Evolutionary conservation across 345 rosid species (phyloP).

Genomic region (Turnera subulata): DNA sequence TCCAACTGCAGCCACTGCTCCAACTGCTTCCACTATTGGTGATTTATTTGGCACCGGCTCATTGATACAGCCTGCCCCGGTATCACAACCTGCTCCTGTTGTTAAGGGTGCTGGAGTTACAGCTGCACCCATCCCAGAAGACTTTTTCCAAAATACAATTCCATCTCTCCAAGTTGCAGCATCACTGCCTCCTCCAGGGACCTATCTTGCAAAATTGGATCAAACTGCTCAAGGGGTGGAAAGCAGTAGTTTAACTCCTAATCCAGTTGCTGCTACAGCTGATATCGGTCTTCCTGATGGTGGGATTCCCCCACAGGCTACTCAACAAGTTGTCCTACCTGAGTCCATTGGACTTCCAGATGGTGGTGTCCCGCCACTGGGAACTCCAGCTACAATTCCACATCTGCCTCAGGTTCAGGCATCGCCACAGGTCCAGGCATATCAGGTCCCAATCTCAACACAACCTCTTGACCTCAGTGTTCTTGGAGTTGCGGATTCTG

Average conservation of each 20-base stretch:
- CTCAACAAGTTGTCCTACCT: conserved; percentile 45
- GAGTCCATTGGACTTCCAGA: conserved; percentile 71
- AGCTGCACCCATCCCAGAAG: conserved; percentile 84
- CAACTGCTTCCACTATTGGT: conserved; percentile 48
- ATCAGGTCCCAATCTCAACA: conserved; percentile 45
- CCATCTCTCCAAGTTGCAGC: conserved; percentile 88
- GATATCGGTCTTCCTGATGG: conserved; percentile 75
- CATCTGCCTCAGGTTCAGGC: conserved; percentile 42
- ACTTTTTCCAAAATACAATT: conserved; percentile 87
- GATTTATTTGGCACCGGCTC: conserved; percentile 68
- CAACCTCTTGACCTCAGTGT: conserved; percentile 94
- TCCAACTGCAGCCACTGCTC: conserved; percentile 31
- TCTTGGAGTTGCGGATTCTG: conserved; percentile 78
- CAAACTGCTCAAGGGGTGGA: conserved; percentile 50
- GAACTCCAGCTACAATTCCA: conserved; percentile 33
- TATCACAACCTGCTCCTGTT: conserved; percentile 49
- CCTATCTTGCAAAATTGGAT: conserved; percentile 68
- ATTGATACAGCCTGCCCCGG: conserved; percentile 43
- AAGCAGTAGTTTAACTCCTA: conserved; percentile 32
- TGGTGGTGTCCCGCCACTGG: conserved; percentile 84
- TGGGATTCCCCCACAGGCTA: conserved; percentile 59
- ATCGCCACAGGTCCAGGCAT: no score
- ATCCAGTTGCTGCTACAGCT: conserved; percentile 39
- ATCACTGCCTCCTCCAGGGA: conserved; percentile 82
- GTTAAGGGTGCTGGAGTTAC: conserved; percentile 41